Conservation (phyloP, 2,329 filamentous ascomycete species). For the Neofusicoccum umdonicola region DNA sequence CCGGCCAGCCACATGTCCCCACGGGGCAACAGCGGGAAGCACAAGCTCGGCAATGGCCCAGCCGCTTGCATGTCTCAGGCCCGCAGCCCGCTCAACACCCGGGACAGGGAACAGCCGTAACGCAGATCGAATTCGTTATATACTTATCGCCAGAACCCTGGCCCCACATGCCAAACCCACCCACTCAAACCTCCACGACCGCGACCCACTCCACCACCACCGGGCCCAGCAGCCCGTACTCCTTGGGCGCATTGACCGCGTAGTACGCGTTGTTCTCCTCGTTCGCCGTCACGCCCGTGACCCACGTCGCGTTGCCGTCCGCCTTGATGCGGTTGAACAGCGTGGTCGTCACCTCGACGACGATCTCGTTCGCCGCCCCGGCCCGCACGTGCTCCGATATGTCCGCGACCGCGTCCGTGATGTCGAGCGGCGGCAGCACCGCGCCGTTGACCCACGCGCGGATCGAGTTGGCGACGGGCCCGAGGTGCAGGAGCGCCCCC, state of each 20-base stretch:
- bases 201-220: conserved; percentile 17
- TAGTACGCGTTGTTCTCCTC: conserved; percentile 18
- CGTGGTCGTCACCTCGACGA: conserved; percentile 32
- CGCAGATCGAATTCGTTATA: too few relatives aligned
- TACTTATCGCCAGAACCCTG: too few relatives aligned
- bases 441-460: conserved; percentile 30
- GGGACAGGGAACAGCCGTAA: too few relatives aligned
- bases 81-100: too few relatives aligned
- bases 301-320: conserved; percentile 19
- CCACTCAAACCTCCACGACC: neutral
- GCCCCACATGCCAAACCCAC: neutral
- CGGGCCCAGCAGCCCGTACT: conserved; percentile 21
- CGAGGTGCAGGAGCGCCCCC: conserved; percentile 27
- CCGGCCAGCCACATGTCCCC: too few relatives aligned
- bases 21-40: too few relatives aligned
- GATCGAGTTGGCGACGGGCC: conserved; percentile 29
- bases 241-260: conserved; percentile 13
- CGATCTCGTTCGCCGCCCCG: conserved; percentile 27
- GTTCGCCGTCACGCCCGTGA: conserved; percentile 20
- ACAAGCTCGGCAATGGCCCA: too few relatives aligned
- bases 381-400: conserved; percentile 23
- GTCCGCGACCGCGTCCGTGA: conserved; percentile 25
- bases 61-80: too few relatives aligned
- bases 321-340: conserved; percentile 29
- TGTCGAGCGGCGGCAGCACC: conserved; percentile 31